Evolutionary conservation across 257 asterid species (phyloP), one percentile per base, ranked within the genome.

Genomic region (Solanum bulbocastanum): DNA sequence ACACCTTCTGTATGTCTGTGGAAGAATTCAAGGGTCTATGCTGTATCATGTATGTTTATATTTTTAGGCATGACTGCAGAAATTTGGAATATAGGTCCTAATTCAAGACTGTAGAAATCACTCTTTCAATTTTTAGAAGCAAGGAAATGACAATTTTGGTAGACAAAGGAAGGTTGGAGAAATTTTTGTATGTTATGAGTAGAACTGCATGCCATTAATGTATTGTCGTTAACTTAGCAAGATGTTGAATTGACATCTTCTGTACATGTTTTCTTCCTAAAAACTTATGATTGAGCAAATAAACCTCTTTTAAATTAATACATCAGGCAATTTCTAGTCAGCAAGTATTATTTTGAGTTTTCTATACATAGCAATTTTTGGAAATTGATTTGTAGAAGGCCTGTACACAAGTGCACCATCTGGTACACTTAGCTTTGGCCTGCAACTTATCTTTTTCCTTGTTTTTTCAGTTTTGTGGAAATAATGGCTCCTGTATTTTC

Each of bases 401-500:
- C 84, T 25, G 62, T 42, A 20, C 62, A 27, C 85, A 44, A 46
- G 37, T 82, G 69, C 86, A 32, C 85, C 69, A 52, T 20, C 44
- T 82, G 69, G 39, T 82, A 82, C 71, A 32, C 32, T 82, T 82
- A 49, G 42, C 86, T 13, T 40, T 49, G 27, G 27, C 44, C 86
- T 49, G 44, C 71, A 49, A 49, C 32, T 49, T 20, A 49, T 10
- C 44, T 49, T 32, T 40, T 82, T 10, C 69, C 68, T 62, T 65
- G 62, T 90, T 14, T 89, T 15, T 91, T 85, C 98, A 97, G 99
- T 66, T 97, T 97, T 91, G 99, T 97, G 90, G 99, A 97, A 93
- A 97, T 97, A 88, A 97, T 97, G 99, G 99, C 99, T 94, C 99
- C 99, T 46, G 99, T 97, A 39, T 97, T 96, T 88, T 96, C 99